Evolutionary conservation across 2,329 filamentous ascomycete species (phyloP).

Genomic region (Aspergillus sp.): DNA sequence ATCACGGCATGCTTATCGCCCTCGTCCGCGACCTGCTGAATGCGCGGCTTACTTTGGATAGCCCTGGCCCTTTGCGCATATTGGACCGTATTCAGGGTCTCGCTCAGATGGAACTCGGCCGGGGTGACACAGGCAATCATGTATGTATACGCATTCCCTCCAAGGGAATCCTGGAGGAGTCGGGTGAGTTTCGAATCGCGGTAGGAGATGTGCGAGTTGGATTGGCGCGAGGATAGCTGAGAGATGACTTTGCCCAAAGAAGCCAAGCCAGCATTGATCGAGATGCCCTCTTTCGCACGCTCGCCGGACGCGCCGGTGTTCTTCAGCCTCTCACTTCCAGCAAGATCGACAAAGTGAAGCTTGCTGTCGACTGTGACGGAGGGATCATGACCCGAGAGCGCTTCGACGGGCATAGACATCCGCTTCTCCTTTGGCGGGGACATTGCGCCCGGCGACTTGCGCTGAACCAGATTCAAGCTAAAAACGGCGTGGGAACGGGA

Average conservation of each 20-base stretch:
- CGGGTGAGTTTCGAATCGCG: constrained; percentile 95
- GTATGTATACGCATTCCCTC: constrained; percentile 95
- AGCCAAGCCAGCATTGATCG: constrained; percentile 92
- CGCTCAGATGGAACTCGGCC: constrained; percentile 92
- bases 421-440: constrained; percentile 64
- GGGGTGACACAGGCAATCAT: constrained; percentile 99
- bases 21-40: constrained; percentile 81
- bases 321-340: constrained; percentile 91
- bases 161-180: constrained; percentile 88
- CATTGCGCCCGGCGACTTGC: constrained; percentile 45
- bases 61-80: constrained; percentile 93
- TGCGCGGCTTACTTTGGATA: constrained; percentile 94
- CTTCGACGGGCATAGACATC: constrained; percentile 75
- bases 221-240: constrained; percentile 80
- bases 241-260: constrained; percentile 97
- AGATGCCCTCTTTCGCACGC: constrained; percentile 89
- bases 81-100: constrained; percentile 94
- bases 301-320: constrained; percentile 95
- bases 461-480: constrained; percentile 81
- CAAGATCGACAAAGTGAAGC: constrained; percentile 94
- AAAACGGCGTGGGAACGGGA: constrained; percentile 97
- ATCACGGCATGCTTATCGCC: constrained; percentile 90
- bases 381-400: constrained; percentile 53
- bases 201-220: constrained; percentile 89
- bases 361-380: constrained; percentile 92